Conservation (phyloP, 2,329 filamentous ascomycete species). For the Cryphonectria radicalis region DNA sequence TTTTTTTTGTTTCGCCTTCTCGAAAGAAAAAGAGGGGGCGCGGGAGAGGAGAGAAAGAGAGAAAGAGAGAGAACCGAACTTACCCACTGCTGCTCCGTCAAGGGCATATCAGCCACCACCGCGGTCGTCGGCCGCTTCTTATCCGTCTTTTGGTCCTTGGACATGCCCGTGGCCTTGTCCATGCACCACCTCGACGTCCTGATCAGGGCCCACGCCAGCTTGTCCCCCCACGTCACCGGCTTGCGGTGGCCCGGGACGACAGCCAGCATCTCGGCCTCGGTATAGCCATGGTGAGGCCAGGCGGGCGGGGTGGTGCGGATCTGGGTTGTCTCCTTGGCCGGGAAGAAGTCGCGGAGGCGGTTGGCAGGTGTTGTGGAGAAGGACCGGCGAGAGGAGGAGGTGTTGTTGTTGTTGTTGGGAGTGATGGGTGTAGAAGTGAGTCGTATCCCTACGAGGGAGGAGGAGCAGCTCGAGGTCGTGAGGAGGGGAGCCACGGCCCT, state of each 20-base stretch:
- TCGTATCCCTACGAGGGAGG: conserved; percentile 34
- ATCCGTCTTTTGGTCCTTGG: conserved; percentile 71
- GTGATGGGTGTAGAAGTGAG: conserved; percentile 25
- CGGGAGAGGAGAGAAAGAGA: background rate
- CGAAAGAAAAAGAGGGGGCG: background rate
- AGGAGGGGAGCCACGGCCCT: conserved; percentile 31
- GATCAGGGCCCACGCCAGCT: conserved; percentile 76
- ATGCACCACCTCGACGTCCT: conserved; percentile 77
- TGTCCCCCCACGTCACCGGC: conserved; percentile 74
- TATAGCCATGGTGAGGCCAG: conserved; percentile 76
- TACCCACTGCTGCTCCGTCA: conserved; percentile 86
- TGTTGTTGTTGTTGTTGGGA: conserved; percentile 34
- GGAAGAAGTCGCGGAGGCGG: conserved; percentile 65
- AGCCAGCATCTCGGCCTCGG: conserved; percentile 75
- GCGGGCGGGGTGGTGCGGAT: conserved; percentile 67
- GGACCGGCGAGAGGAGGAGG: conserved; percentile 37
- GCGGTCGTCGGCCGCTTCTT: conserved; percentile 61
- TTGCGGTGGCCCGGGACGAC: conserved; percentile 78
- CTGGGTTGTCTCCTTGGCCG: conserved; percentile 60
- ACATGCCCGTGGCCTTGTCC: conserved; percentile 77
- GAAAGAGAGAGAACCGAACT: conserved; percentile 30
- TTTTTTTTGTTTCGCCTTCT: background rate
- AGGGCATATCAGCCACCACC: conserved; percentile 56
- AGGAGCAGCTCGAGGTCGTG: conserved; percentile 23
- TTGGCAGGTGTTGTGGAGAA: conserved; percentile 56